Conservation (phyloP, 139 green algal genomes). For the Chlamydomonas sp. region DNA sequence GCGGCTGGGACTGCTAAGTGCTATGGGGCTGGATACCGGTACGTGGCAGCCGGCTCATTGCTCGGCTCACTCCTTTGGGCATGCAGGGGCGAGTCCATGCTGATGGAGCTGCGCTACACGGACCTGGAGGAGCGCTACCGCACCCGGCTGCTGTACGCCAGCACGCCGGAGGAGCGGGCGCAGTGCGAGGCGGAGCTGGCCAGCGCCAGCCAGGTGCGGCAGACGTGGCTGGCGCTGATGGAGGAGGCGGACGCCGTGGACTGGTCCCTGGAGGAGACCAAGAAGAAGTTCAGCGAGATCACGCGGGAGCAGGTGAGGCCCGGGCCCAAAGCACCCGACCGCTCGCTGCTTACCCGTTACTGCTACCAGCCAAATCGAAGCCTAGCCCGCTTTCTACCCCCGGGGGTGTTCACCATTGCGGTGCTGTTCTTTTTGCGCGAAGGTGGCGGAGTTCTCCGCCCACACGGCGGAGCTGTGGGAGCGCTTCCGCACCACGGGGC, state of each 20-base stretch:
- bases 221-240: constrained; percentile 45
- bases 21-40: too few relatives aligned
- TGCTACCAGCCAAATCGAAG: not conserved
- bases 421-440: not conserved
- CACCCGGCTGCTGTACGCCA: constrained; percentile 73
- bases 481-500: constrained; percentile 54
- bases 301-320: constrained; percentile 71
- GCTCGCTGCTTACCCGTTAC: not conserved
- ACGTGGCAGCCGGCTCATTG: too few relatives aligned
- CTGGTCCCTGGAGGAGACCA: constrained; percentile 69
- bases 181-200: constrained; percentile 46
- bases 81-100: constrained; percentile 61
- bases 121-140: constrained; percentile 88
- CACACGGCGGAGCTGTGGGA: constrained; percentile 53
- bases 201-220: constrained; percentile 39
- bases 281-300: constrained; percentile 74
- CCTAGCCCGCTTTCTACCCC: not conserved
- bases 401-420: not conserved
- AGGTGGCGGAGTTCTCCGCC: constrained; percentile 64
- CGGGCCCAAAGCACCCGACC: not conserved
- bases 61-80: too few relatives aligned
- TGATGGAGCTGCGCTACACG: constrained; percentile 77
- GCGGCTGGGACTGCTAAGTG: too few relatives aligned
- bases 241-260: constrained; percentile 73
- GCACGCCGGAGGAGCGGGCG: constrained; percentile 38